Base-by-base conservation (phyloP, 768 basidiomycete species). In the Trametes punicea region DNA sequence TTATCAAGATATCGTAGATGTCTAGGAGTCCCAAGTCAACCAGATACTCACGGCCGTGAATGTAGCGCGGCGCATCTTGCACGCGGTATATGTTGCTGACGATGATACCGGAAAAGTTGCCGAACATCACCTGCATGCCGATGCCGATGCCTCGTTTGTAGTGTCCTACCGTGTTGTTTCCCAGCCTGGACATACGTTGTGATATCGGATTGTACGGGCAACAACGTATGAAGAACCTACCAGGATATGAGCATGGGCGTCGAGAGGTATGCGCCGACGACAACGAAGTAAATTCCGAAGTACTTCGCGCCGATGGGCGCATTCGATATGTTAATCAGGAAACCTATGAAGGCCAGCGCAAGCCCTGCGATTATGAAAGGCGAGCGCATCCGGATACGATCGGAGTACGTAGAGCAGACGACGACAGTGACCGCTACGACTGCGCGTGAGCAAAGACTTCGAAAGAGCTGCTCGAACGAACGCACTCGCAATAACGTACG, bases 141-240 rank as follows among this genome's bases (percentile, higher is more conserved):
- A 88, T 82, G 4, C 82, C 84, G 9, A 85, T 72, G 16, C 70
- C 86, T 6, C 87, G 84, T 65, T 88, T 89, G 66, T 85, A 87
- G 56, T 85, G 83, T 0, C 87, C 87, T 0, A 78, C 70, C 8
- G 85, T 72, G 61, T 88, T 86, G 62, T 84, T 85, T 20, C 81
- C 81, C 6, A 84, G 69, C 62, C 62, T 63, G 15, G 6, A n/a
- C 8, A 16, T 30, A 6, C 13, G 10, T 4, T 18, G n/a, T 6
- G 44, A 11, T 18, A 20, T 10, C 7, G 2, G 41, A n/a, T 27
- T 26, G 18, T 5, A 3, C 3, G 29, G 23, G 15, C 18, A 33
- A 25, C 10, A 44, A 13, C 4, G 6, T 6, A 2, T 20, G 15
- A 10, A 26, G 27, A 4, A 42, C 60, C 8, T 15, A 63, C 86